phyloP scores from a whole-genome alignment of 169 alveolate species.

The Plasmodium ovale region DNA sequence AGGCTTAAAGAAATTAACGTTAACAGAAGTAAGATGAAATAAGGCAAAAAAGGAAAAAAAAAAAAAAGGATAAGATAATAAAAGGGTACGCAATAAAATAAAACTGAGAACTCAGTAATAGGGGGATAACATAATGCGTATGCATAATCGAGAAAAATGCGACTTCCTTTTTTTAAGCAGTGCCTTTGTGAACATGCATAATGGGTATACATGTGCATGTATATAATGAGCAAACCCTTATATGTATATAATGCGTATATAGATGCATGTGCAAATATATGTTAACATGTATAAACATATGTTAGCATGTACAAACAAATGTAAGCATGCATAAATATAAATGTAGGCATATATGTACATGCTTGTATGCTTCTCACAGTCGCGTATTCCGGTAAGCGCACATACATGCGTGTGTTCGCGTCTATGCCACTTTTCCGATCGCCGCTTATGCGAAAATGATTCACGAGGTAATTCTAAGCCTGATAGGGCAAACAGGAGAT shows the following conservation, averaged over 20 bases:
- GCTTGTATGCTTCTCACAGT: no score
- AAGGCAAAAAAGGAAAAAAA: background rate
- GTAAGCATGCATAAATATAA: background rate
- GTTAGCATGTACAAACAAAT: background rate
- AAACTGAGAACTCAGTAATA: background rate
- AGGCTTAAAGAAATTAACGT: background rate
- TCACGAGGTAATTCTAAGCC: conserved; percentile 81
- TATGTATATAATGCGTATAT: no score
- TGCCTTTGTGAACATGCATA: no score
- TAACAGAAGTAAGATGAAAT: background rate
- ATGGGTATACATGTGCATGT: background rate
- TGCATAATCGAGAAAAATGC: background rate
- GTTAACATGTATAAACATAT: background rate
- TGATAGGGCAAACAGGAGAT: conserved; percentile 84
- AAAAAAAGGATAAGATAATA: background rate
- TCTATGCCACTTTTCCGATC: background rate
- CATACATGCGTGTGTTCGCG: conserved; percentile 6
- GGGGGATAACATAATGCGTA: background rate
- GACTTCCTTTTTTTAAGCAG: background rate
- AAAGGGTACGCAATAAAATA: background rate
- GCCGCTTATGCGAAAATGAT: conserved; percentile 66
- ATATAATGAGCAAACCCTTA: no score
- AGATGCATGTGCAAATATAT: background rate
- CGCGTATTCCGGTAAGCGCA: no score
- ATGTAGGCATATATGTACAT: no score